Evolutionary conservation across 306 rosid species (phyloP).

Genomic region (Benincasa hispida): DNA sequence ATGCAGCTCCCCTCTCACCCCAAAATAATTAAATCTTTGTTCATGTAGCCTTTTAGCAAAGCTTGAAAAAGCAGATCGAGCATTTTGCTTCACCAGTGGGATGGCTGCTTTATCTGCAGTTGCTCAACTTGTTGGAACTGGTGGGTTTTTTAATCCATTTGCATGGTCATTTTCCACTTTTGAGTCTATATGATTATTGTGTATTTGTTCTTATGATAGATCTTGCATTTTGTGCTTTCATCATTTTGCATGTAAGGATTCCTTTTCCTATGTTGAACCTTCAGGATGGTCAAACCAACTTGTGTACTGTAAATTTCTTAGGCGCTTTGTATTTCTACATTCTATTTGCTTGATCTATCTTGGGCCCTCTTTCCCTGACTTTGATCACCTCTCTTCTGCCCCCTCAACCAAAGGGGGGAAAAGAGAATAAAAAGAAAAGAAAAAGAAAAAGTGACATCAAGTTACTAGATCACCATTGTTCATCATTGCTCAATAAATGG

Average conservation of each 20-base stretch:
- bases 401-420: neutral
- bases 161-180: neutral
- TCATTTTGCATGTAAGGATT: neutral
- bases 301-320: neutral
- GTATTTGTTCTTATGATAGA: neutral
- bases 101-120: slow-evolving; percentile 94
- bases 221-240: neutral
- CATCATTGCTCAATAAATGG: no score
- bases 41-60: slow-evolving; percentile 56
- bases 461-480: no score
- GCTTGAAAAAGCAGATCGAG: slow-evolving; percentile 88
- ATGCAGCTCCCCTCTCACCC: neutral
- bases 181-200: neutral
- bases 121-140: slow-evolving; percentile 59
- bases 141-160: slow-evolving; percentile 24
- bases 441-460: neutral
- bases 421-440: neutral
- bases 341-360: neutral
- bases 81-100: slow-evolving; percentile 92
- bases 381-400: neutral
- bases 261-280: neutral
- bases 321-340: neutral
- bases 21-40: slow-evolving; percentile 6
- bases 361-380: neutral
- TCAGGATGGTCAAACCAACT: neutral